Evolutionary conservation across 495 filamentous ascomycete species (phyloP).

Genomic region (Aspergillus bertholletiae): DNA sequence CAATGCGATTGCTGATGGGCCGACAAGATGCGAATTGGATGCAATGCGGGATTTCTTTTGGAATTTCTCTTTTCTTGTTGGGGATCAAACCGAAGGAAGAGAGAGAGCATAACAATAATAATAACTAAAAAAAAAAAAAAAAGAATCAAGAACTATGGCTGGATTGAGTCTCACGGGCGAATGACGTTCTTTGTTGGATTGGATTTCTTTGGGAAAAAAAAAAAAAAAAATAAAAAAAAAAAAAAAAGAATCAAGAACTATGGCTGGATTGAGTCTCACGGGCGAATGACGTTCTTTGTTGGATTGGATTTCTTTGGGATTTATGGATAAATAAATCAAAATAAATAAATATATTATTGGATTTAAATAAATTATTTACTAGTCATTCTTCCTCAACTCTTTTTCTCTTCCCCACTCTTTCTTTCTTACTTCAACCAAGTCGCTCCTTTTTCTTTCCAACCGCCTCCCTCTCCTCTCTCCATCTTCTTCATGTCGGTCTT

Average conservation of each 20-base stretch:
- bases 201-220: neutral
- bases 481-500: slow-evolving; percentile 11
- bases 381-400: neutral
- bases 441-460: slow-evolving; percentile 1
- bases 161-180: no score
- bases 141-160: neutral
- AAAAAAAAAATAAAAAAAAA: neutral
- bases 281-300: no score
- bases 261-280: no score
- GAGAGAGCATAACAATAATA: no score
- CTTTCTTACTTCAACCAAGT: slow-evolving; percentile 1
- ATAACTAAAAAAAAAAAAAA: neutral
- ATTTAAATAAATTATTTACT: neutral
- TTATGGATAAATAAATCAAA: neutral
- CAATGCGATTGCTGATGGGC: slow-evolving; percentile 12
- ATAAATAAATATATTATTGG: neutral
- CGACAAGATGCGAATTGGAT: neutral
- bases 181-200: no score
- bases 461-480: neutral
- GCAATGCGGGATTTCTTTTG: no score
- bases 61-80: no score
- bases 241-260: no score
- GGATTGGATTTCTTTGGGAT: neutral
- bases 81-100: no score
- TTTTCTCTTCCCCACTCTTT: slow-evolving; percentile 4